Percentiles rank a stretch among this genome's conserved stretches.
Evolutionary conservation across 768 basidiomycete species (phyloP).

Genomic region (Phylloporus sp.): DNA sequence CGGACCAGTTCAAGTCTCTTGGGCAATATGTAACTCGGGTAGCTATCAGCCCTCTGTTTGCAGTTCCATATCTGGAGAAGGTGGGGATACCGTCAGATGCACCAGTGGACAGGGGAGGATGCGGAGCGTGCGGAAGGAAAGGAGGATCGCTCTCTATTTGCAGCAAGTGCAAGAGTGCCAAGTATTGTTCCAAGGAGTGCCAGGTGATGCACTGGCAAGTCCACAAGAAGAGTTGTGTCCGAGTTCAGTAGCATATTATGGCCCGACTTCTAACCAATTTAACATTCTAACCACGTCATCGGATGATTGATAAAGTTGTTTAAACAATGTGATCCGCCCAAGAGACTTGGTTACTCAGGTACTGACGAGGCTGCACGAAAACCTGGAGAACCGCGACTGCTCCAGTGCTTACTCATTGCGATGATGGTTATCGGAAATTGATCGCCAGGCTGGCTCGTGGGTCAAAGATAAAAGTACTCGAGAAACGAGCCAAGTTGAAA

Average conservation of each 20-base stretch:
- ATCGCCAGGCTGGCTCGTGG: not conserved
- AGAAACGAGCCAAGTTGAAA: not conserved
- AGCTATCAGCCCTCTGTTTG: constrained; percentile 51
- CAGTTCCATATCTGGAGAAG: constrained; percentile 44
- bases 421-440: no score
- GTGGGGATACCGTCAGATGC: constrained; percentile 16
- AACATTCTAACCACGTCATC: no score
- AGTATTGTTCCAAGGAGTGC: constrained; percentile 42
- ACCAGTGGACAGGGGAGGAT: constrained; percentile 1
- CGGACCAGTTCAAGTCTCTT: constrained; percentile 35
- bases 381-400: no score
- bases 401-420: no score
- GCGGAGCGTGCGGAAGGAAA: constrained; percentile 21
- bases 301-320: no score
- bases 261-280: no score
- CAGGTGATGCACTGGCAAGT: constrained; percentile 45
- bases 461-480: not conserved
- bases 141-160: constrained; percentile 29
- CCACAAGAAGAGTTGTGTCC: constrained; percentile 38
- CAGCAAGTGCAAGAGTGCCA: constrained; percentile 33
- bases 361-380: no score
- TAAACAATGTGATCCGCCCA: no score
- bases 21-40: constrained; percentile 43
- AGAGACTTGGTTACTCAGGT: no score
- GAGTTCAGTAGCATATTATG: no score